Base-by-base conservation (phyloP, 1,284 basidiomycete species). In the Trametes polyzona region DNA sequence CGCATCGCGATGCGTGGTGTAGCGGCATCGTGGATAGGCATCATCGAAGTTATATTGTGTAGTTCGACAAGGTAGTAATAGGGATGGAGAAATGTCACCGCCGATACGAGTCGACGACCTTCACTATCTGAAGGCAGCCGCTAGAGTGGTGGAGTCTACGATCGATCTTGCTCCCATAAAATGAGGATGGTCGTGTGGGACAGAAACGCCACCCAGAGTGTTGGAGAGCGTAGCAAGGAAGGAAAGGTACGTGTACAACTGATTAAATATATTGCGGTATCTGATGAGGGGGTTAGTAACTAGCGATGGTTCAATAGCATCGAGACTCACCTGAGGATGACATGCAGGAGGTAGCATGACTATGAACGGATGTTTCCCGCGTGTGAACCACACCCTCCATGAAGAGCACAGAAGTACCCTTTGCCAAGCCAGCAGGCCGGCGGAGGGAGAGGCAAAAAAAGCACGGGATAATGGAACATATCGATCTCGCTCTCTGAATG, bases 201-300 rank as follows among this genome's bases (percentile, higher is more conserved):
- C 37, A 42, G 60, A 61, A 78, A 86, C 89, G 87, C 81, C 83
- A 85, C 83, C 88, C 90, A 92, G 90, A 93, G 90, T 93, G 90
- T 92, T 79, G 80, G 80, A 81, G 89, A 92, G 90, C 90, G 54
- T 52, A 23, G 26, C 21, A 24, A 5, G 14, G 26, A 2, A 27
- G 7, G 47, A 41, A 36, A 48, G 17, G 30, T 29, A 17, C n/a
- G n/a, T n/a, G 43, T 1, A 30, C 7, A 17, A 24, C 12, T 17
- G 10, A 33, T 19, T 26, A 26, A 39, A 41, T 48, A 39, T 50
- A 50, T 50, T 32, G 3, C 1, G 9, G 24, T 17, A 37, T 39
- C 26, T 23, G 33, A 19, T 26, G 6, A 29, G 10, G 3, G 16
- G 14, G 12, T 33, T 7, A 24, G 19, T 30, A 21, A 19, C n/a